These are phyloP conservation scores for Ramalina peruviana DNA, from an alignment of 495 filamentous ascomycete species.

Conservation along the genomic window DNA sequence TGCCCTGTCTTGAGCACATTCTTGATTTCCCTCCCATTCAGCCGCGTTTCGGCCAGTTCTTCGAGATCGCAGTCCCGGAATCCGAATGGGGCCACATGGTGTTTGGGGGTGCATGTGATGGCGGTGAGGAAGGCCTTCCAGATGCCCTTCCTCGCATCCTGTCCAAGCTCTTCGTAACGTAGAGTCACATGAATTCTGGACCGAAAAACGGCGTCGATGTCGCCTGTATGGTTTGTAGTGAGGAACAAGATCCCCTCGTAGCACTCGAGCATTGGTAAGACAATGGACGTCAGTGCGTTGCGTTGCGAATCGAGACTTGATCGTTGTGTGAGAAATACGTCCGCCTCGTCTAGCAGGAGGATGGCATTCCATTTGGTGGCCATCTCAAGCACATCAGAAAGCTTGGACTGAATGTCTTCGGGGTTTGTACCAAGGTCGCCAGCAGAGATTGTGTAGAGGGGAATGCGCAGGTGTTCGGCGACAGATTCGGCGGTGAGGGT, in stretches of 20 bases:
- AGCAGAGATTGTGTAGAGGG: constrained; percentile 11
- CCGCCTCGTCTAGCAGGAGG: constrained; percentile 48
- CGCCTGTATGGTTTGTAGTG: constrained; percentile 27
- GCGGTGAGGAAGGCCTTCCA: constrained; percentile 13
- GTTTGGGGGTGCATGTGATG: neutral
- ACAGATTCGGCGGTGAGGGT: constrained; percentile 27
- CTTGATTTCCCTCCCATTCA: constrained; percentile 54
- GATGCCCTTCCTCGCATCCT: constrained; percentile 3
- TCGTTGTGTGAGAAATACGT: constrained; percentile 50
- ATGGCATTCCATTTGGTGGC: constrained; percentile 22
- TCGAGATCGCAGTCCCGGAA: constrained; percentile 29
- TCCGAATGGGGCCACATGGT: neutral
- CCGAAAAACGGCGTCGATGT: constrained; percentile 32
- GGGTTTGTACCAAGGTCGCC: constrained; percentile 13
- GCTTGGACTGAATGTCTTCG: constrained; percentile 8
- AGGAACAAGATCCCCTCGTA: constrained; percentile 26
- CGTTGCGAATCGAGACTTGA: constrained; percentile 32
- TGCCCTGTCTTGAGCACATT: constrained; percentile 47
- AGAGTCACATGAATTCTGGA: constrained; percentile 30
- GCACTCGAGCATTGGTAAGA: constrained; percentile 24
- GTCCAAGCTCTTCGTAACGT: constrained; percentile 25
- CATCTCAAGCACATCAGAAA: constrained; percentile 17
- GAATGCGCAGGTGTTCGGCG: constrained; percentile 11
- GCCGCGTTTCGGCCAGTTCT: constrained; percentile 27
- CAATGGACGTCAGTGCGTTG: constrained; percentile 39